These are phyloP conservation scores for Neurospora tetrasperma DNA, from an alignment of 495 filamentous ascomycete genomes.

Conservation along the genomic window DNA sequence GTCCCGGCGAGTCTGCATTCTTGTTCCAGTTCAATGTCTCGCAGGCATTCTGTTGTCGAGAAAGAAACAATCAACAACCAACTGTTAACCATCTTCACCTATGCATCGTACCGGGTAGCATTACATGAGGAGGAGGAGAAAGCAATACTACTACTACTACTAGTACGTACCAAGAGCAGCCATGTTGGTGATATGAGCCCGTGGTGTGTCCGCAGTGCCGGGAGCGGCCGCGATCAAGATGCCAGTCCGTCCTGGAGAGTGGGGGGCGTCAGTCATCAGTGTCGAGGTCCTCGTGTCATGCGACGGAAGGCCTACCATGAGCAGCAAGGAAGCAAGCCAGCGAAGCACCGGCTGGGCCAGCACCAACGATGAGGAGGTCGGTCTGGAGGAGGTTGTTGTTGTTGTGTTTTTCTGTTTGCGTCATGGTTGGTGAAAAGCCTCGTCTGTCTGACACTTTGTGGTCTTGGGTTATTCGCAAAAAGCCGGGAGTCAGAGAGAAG, in stretches of 20 bases:
- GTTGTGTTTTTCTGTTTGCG: slow-evolving; percentile 3
- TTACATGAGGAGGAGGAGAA: neutral
- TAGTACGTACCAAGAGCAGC: slow-evolving; percentile 16
- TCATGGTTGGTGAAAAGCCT: neutral
- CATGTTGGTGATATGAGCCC: slow-evolving; percentile 47
- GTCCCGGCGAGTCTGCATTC: slow-evolving; percentile 28
- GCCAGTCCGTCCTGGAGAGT: slow-evolving; percentile 31
- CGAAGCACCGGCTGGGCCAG: slow-evolving; percentile 45
- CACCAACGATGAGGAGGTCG: slow-evolving; percentile 44
- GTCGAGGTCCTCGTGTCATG: no score
- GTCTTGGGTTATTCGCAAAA: neutral
- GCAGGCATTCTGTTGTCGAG: slow-evolving; percentile 31
- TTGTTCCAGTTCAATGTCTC: slow-evolving; percentile 41
- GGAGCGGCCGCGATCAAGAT: slow-evolving; percentile 37
- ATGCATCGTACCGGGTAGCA: neutral
- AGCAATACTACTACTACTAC: no score
- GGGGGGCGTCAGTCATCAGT: neutral
- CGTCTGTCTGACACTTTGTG: neutral
- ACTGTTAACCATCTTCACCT: neutral
- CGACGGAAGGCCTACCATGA: slow-evolving; percentile 29
- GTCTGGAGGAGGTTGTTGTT: slow-evolving; percentile 28
- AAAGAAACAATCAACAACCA: neutral
- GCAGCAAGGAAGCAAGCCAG: slow-evolving; percentile 45
- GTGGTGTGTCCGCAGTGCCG: slow-evolving; percentile 41
- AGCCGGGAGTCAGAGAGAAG: neutral